phyloP scores from a whole-genome alignment of 768 basidiomycete genomes.

The Calocybe cyanea region DNA sequence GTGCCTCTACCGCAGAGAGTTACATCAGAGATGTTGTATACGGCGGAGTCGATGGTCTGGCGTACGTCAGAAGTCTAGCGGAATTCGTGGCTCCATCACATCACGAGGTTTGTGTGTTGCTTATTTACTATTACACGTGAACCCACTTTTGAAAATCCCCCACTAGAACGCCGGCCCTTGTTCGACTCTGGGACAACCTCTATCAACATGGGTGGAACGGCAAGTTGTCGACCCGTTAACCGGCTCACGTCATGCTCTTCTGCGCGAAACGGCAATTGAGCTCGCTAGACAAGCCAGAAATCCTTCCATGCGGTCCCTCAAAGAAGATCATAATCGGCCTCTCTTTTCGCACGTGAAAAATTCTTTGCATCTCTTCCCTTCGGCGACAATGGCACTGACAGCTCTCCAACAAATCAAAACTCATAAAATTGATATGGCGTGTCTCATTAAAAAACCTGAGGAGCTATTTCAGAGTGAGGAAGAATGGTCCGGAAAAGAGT shows the following conservation, averaged over 20 bases:
- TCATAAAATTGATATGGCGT: conserved; percentile 52
- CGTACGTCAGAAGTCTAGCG: conserved; percentile 73
- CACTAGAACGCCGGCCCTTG: conserved; percentile 8
- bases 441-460: conserved; percentile 41
- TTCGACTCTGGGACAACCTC: conserved; percentile 30
- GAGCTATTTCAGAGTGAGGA: conserved; percentile 49
- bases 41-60: conserved; percentile 72
- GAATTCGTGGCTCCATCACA: conserved; percentile 50
- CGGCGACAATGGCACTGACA: conserved; percentile 35
- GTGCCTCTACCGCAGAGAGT: conserved; percentile 55
- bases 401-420: conserved; percentile 37
- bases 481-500: conserved; percentile 46
- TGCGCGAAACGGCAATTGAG: conserved; percentile 37
- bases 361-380: conserved; percentile 40
- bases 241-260: conserved; percentile 41
- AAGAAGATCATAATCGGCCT: background rate
- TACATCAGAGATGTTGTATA: conserved; percentile 74
- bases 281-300: conserved; percentile 16
- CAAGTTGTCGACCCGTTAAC: conserved; percentile 45
- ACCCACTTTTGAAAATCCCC: background rate
- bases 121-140: background rate
- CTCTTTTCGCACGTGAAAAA: conserved; percentile 33
- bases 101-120: conserved; percentile 19
- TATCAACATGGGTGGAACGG: conserved; percentile 39
- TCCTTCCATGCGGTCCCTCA: conserved; percentile 3